Evolutionary conservation across 2,329 filamentous ascomycete genomes (phyloP).

Genomic region (Blastomyces parvus): DNA sequence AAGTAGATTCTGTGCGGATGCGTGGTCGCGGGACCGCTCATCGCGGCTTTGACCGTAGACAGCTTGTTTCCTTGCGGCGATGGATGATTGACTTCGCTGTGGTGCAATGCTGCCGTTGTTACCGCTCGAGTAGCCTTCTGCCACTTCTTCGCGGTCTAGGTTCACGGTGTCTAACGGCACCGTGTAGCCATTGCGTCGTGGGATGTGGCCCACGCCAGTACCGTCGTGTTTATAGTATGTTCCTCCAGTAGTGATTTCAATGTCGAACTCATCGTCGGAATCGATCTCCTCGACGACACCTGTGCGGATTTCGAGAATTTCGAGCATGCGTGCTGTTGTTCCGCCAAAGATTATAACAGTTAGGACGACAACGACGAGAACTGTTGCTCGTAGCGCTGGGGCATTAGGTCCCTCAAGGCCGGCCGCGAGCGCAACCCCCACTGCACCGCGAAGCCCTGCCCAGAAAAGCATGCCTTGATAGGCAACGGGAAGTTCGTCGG

Average conservation of each 20-base stretch:
- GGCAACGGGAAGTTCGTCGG: slow-evolving; percentile 83
- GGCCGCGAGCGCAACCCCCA: slow-evolving; percentile 88
- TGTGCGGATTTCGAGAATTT: slow-evolving; percentile 92
- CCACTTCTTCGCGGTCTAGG: slow-evolving; percentile 29
- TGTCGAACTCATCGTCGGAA: slow-evolving; percentile 97
- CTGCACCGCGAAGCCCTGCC: slow-evolving; percentile 89
- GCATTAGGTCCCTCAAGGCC: slow-evolving; percentile 74
- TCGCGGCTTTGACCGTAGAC: slow-evolving; percentile 40
- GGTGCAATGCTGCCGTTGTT: slow-evolving; percentile 45
- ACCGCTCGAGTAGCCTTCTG: slow-evolving; percentile 48
- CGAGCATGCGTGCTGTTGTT: slow-evolving; percentile 93
- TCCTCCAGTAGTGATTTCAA: slow-evolving; percentile 63
- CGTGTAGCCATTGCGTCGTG: slow-evolving; percentile 53
- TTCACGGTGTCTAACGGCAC: slow-evolving; percentile 45
- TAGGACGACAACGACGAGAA: slow-evolving; percentile 92
- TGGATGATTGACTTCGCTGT: slow-evolving; percentile 30
- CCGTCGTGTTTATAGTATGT: slow-evolving; percentile 75
- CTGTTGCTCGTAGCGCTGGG: slow-evolving; percentile 77
- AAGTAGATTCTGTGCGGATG: slow-evolving; percentile 45
- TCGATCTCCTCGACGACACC: slow-evolving; percentile 96
- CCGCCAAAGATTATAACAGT: slow-evolving; percentile 99
- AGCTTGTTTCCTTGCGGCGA: slow-evolving; percentile 43
- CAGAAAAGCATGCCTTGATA: slow-evolving; percentile 99
- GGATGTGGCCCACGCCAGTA: slow-evolving; percentile 65
- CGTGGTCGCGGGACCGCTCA: slow-evolving; percentile 30